Evolutionary conservation across 2,329 filamentous ascomycete species (phyloP), one percentile per base, ranked within the genome.

Genomic region (Penicillium sp.): DNA sequence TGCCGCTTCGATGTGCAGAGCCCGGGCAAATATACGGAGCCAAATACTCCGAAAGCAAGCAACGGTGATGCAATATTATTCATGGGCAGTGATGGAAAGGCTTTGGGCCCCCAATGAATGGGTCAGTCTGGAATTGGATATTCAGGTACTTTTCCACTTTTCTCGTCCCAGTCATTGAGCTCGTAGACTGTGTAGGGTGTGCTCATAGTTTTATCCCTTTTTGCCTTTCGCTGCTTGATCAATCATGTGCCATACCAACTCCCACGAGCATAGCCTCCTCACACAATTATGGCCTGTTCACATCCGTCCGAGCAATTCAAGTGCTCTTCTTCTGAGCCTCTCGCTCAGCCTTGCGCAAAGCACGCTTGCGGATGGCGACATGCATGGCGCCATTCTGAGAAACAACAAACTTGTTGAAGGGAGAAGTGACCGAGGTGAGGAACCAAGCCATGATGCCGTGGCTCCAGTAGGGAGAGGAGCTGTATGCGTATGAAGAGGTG

Each of bases 391-490:
- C 77, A 63, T 87, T 88, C 59, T 80, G 71, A 9, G 73, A 71
- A 39, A 86, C 68, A n/a, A 83, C 75, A 33, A 79, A 64, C 27
- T 70, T 67, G 58, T 74, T 79, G 67, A 80, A 80, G 37, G 80
- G 71, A 1, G 83, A 83, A 34, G 79, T 67, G 43, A 85, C 74
- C 29, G 75, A 78, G 47, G 76, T 76, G 46, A 96, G 75, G 48
- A 82, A 81, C 85, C 88, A 96, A 55, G 91, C 84, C 83, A 96
- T 86, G 46, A 94, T 66, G 0, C 85, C 88, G 70, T 98, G 93
- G 56, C 81, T 86, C 90, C 90, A 97, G 75, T 85, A 96, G 0
- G 93, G 94, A 2, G 90, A 94, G 62, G 88, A 91, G 33, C 88
- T 95, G 70, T 86, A 85, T 5, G 86, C 82, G 48, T 89, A 86